Conservation (phyloP, 179 eudicot species). For the Silene coronaria region DNA sequence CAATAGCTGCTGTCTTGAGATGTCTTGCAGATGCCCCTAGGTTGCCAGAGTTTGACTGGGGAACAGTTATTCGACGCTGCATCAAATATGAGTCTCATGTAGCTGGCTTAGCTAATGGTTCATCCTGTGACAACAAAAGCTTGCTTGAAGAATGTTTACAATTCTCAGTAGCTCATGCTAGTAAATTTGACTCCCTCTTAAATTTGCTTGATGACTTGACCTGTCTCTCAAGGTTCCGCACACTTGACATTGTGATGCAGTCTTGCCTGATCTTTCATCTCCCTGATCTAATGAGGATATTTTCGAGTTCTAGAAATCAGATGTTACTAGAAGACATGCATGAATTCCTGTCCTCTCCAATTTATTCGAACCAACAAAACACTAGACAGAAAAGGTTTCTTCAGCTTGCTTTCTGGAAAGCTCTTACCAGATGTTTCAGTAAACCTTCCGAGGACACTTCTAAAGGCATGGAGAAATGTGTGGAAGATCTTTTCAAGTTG, state of each 20-base stretch:
- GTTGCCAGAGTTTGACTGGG: conserved; percentile 77
- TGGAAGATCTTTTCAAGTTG: conserved; percentile 56
- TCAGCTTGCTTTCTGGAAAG: conserved; percentile 72
- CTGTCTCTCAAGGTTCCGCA: conserved; percentile 63
- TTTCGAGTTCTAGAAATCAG: conserved; percentile 72
- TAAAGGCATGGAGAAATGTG: conserved; percentile 58
- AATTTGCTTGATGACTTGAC: conserved; percentile 73
- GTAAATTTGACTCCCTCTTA: conserved; percentile 52
- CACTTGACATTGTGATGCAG: conserved; percentile 65
- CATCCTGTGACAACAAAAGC: conserved; percentile 34
- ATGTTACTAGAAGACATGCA: conserved; percentile 62
- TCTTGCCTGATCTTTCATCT: conserved; percentile 57
- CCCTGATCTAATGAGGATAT: conserved; percentile 49
- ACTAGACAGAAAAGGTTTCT: conserved; percentile 42
- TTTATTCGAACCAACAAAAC: conserved; percentile 33
- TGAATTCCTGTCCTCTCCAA: conserved; percentile 47
- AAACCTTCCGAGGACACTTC: conserved; percentile 40
- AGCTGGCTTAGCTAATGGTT: conserved; percentile 26
- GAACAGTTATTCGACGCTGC: conserved; percentile 64
- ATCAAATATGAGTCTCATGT: conserved; percentile 63
- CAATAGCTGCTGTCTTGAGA: conserved; percentile 55
- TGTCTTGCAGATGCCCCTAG: conserved; percentile 82
- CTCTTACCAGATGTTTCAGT: conserved; percentile 46
- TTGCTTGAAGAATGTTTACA: conserved; percentile 66
- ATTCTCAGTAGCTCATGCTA: conserved; percentile 66